A percentile compares a stretch with the other conserved stretches of the same genome.
Evolutionary conservation across 2,329 filamentous ascomycete genomes (phyloP).

Genomic region (Ilyonectria robusta): DNA sequence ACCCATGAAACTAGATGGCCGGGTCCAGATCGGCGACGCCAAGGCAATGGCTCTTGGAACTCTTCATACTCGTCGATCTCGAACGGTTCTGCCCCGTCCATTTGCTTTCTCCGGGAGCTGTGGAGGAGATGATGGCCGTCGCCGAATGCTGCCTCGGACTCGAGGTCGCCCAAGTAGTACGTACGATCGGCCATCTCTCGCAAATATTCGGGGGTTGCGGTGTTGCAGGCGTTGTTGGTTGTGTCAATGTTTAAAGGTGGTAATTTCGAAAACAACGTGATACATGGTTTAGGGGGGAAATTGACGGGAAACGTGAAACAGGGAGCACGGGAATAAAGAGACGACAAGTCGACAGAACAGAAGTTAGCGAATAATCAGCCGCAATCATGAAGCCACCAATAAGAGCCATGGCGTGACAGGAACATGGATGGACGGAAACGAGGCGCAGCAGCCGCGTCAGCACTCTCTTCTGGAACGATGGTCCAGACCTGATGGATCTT

Average conservation of each 20-base stretch:
- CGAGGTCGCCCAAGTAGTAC: neutral
- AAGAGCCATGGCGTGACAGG: neutral
- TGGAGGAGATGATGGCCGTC: neutral
- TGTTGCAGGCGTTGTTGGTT: neutral
- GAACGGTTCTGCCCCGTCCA: constrained; percentile 3
- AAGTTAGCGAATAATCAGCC: neutral
- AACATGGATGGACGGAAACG: neutral
- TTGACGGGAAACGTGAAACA: too few relatives aligned
- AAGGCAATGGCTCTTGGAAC: neutral
- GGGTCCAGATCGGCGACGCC: constrained; percentile 1
- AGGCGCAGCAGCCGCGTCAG: constrained; percentile 1
- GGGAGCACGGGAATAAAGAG: too few relatives aligned
- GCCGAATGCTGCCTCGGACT: neutral
- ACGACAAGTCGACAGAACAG: neutral
- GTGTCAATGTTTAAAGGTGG: neutral
- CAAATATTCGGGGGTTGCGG: neutral
- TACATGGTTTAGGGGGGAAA: too few relatives aligned
- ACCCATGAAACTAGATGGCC: neutral
- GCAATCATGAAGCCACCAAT: neutral
- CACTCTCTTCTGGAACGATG: neutral
- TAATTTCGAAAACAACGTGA: neutral
- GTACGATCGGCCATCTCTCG: neutral
- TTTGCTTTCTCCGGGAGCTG: neutral
- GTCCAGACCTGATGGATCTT: too few relatives aligned
- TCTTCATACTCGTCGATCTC: neutral